Percentiles rank a stretch among this genome's conserved stretches.
Evolutionary conservation across 2,329 filamentous ascomycete species (phyloP).

Genomic region (Venturiaceae sp.): DNA sequence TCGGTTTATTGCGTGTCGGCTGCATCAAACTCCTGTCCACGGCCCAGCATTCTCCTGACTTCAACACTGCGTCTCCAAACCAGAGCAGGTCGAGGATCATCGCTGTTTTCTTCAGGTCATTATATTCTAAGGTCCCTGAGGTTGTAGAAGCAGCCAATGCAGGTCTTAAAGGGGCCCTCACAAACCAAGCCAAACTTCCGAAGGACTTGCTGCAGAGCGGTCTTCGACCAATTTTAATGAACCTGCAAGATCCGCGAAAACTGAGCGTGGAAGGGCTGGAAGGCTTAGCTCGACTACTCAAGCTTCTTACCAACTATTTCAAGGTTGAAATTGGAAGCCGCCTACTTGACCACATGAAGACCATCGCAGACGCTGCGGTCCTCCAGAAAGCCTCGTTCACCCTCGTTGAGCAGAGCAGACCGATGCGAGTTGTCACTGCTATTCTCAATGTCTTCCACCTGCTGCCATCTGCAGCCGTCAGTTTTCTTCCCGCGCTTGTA

Average conservation of each 20-base stretch:
- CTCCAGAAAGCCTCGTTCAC: conserved; percentile 91
- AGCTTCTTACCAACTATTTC: conserved; percentile 94
- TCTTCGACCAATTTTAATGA: conserved; percentile 88
- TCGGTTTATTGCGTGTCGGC: conserved; percentile 82
- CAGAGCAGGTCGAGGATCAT: conserved; percentile 59
- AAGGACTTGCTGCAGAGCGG: conserved; percentile 94
- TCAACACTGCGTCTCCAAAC: conserved; percentile 65
- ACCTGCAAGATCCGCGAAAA: conserved; percentile 86
- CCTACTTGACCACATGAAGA: conserved; percentile 87
- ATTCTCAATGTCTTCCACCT: conserved; percentile 97
- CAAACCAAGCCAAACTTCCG: conserved; percentile 81
- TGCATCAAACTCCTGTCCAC: conserved; percentile 90
- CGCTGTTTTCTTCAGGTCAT: conserved; percentile 92
- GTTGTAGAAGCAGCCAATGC: conserved; percentile 92
- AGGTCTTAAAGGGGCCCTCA: conserved; percentile 77
- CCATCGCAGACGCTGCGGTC: conserved; percentile 69
- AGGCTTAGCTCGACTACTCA: conserved; percentile 79
- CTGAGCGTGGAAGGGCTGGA: conserved; percentile 83
- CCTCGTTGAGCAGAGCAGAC: conserved; percentile 81
- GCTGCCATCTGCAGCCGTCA: conserved; percentile 79
- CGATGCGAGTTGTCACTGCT: conserved; percentile 90
- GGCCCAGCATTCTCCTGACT: conserved; percentile 88
- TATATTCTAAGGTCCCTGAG: conserved; percentile 86
- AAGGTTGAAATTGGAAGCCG: conserved; percentile 95
- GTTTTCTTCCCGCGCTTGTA: conserved; percentile 84